Conservation (phyloP, 1,139 yeast species). For the Suhomyces bokatorum region DNA sequence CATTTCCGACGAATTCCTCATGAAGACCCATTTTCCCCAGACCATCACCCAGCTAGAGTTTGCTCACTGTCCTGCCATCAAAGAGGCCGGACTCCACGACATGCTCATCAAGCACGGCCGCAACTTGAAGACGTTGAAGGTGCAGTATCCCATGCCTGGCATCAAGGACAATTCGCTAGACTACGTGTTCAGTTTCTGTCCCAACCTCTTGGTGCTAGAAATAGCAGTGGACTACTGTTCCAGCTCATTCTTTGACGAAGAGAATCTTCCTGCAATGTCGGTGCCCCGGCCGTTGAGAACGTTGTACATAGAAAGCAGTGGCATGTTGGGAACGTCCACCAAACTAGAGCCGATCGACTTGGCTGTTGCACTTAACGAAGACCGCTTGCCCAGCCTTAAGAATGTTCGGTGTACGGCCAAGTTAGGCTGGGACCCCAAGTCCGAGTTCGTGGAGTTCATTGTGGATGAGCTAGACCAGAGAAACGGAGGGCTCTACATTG, state of each 20-base stretch:
- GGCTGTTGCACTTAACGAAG: conserved; percentile 80
- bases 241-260: conserved; percentile 61
- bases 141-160: conserved; percentile 88
- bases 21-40: conserved; percentile 64
- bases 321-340: conserved; percentile 80
- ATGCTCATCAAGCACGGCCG: conserved; percentile 65
- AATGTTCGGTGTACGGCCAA: conserved; percentile 69
- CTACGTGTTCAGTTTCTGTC: conserved; percentile 70
- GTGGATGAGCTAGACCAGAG: conserved; percentile 42
- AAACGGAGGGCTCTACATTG: conserved; percentile 46
- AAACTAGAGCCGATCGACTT: conserved; percentile 86
- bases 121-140: conserved; percentile 59
- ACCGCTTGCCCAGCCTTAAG: conserved; percentile 65
- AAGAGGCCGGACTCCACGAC: conserved; percentile 58
- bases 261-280: conserved; percentile 42
- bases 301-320: conserved; percentile 78
- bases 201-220: conserved; percentile 61
- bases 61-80: conserved; percentile 83
- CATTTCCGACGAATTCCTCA: conserved; percentile 74
- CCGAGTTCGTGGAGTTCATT: conserved; percentile 58
- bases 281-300: conserved; percentile 59
- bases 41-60: conserved; percentile 73
- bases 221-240: conserved; percentile 84
- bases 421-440: conserved; percentile 83
- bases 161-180: conserved; percentile 71